Evolutionary conservation across 106 monocot genomes (phyloP).

Genomic region (Dioscorea dumetorum): DNA sequence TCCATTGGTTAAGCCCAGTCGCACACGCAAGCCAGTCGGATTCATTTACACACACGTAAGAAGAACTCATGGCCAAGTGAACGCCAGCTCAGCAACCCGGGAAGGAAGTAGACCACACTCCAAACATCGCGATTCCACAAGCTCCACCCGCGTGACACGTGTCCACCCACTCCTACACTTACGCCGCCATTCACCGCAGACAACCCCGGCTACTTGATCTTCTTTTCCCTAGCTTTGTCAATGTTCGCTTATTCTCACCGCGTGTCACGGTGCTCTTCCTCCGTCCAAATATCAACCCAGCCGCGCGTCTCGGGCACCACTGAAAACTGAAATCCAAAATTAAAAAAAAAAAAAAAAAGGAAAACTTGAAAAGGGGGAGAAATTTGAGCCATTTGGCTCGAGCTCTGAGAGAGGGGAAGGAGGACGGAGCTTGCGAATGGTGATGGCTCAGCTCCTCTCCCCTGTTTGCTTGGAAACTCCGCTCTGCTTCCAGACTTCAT

Average conservation of each 20-base stretch:
- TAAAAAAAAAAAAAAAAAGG: too few relatives aligned
- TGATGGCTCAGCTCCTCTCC: slow-evolving; percentile 53
- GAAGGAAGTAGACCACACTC: not conserved
- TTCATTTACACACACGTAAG: too few relatives aligned
- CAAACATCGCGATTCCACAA: not conserved
- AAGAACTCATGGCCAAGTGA: not conserved
- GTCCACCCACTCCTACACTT: not conserved
- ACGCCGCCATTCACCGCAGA: too few relatives aligned
- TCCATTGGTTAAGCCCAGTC: too few relatives aligned
- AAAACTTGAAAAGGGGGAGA: too few relatives aligned
- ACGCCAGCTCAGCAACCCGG: slow-evolving; percentile 2
- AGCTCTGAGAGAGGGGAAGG: not conserved
- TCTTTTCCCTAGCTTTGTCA: not conserved
- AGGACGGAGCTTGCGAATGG: not conserved
- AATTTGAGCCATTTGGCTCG: not conserved
- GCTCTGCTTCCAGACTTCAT: slow-evolving; percentile 22
- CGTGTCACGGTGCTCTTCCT: not conserved
- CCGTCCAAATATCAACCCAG: not conserved
- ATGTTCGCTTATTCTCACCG: not conserved
- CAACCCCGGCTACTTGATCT: too few relatives aligned
- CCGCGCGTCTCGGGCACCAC: too few relatives aligned
- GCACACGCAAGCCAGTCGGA: too few relatives aligned
- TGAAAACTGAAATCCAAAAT: too few relatives aligned
- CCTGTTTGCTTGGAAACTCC: slow-evolving; percentile 38
- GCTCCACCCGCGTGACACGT: not conserved